Conservation (phyloP, 768 basidiomycete genomes). For the Suillus luteus region DNA sequence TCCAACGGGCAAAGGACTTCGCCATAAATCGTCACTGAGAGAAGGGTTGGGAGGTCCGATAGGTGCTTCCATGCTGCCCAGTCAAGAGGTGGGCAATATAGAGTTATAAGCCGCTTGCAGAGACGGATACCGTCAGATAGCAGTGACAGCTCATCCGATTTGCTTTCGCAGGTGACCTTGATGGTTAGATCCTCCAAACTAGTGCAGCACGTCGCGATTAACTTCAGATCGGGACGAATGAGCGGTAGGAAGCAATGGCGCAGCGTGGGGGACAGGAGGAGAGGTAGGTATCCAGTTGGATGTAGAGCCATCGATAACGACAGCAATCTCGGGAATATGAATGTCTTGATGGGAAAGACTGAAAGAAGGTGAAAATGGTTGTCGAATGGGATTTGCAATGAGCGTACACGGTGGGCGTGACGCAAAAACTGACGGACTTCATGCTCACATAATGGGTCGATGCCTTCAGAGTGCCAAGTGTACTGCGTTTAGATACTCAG, state of each 20-base stretch:
- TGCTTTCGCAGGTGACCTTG: background rate
- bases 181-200: background rate
- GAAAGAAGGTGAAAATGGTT: slow-evolving; percentile 7
- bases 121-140: background rate
- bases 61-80: slow-evolving; percentile 4
- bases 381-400: slow-evolving; percentile 6
- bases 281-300: background rate
- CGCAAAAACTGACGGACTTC: slow-evolving; percentile 5
- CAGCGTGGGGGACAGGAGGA: background rate
- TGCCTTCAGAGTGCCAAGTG: slow-evolving; percentile 1
- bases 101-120: background rate
- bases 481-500: background rate
- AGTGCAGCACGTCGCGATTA: background rate
- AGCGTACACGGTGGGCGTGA: slow-evolving; percentile 4
- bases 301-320: slow-evolving; percentile 3
- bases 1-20: slow-evolving; percentile 1
- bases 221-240: slow-evolving; percentile 3
- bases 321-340: background rate
- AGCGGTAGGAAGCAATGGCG: background rate
- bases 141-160: background rate
- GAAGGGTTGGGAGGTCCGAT: slow-evolving; percentile 1
- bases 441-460: background rate
- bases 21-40: background rate
- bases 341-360: background rate
- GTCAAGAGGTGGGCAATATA: slow-evolving; percentile 3